Evolutionary conservation across 2,329 filamentous ascomycete species (phyloP).

Genomic region (Scleromitrula shiraiana): DNA sequence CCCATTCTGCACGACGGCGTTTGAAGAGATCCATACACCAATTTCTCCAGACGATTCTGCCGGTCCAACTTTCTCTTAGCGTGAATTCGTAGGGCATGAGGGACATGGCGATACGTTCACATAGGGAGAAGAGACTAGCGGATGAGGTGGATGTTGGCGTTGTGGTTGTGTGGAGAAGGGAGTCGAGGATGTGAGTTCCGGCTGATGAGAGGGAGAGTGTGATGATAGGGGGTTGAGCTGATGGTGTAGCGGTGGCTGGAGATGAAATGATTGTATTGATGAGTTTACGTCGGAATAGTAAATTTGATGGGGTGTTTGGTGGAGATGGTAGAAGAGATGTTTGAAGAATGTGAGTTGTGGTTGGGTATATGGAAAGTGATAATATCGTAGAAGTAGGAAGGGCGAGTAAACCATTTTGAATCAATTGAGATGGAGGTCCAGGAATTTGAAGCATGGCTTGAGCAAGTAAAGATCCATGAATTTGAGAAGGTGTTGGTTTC

Average conservation of each 20-base stretch:
- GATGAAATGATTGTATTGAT: conserved; percentile 47
- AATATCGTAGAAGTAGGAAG: conserved; percentile 49
- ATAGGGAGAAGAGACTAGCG: conserved; percentile 49
- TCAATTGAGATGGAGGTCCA: conserved; percentile 57
- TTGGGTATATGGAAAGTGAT: conserved; percentile 47
- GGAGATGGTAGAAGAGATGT: conserved; percentile 47
- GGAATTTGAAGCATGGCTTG: conserved; percentile 71
- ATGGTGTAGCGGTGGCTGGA: background rate
- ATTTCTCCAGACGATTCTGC: conserved; percentile 63
- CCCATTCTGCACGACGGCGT: conserved; percentile 54
- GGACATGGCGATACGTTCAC: conserved; percentile 59
- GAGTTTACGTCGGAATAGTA: conserved; percentile 56
- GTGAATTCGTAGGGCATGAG: conserved; percentile 49
- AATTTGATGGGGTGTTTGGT: conserved; percentile 44
- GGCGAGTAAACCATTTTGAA: conserved; percentile 64
- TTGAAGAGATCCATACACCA: conserved; percentile 69
- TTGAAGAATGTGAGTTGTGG: conserved; percentile 56
- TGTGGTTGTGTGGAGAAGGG: conserved; percentile 42
- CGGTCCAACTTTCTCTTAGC: conserved; percentile 56
- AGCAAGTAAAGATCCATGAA: conserved; percentile 77
- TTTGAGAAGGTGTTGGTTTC: conserved; percentile 42
- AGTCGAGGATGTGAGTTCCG: conserved; percentile 61
- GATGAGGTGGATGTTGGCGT: conserved; percentile 13
- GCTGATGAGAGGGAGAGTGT: conserved; percentile 45
- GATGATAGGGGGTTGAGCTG: conserved; percentile 13